These are phyloP conservation scores for Artemisia argyi DNA, from an alignment of 129 eudicot genomes.

Conservation along the genomic window DNA sequence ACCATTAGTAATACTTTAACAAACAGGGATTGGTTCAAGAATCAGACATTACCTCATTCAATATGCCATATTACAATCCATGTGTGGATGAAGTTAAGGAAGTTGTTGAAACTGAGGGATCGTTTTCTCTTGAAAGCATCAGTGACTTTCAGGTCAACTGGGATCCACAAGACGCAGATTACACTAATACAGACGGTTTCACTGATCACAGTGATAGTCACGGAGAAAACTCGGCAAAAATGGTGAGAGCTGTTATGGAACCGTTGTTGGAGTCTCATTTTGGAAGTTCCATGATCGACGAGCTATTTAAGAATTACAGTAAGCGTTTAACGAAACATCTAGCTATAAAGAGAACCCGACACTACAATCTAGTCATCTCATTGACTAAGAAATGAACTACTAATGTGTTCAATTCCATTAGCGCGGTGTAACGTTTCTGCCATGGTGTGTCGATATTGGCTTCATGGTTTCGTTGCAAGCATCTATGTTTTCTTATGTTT, in stretches of 20 bases:
- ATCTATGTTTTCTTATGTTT: neutral
- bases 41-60: conserved; percentile 34
- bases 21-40: conserved; percentile 38
- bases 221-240: conserved; percentile 17
- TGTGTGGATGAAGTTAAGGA: conserved; percentile 30
- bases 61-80: conserved; percentile 36
- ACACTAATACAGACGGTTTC: neutral
- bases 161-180: conserved; percentile 32
- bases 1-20: neutral
- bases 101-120: conserved; percentile 25
- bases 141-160: conserved; percentile 7
- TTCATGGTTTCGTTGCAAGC: too few relatives aligned
- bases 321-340: conserved; percentile 21
- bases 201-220: neutral
- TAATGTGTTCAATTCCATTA: neutral
- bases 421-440: too few relatives aligned
- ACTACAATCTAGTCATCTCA: conserved; percentile 28
- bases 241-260: conserved; percentile 29
- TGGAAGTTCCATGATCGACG: conserved; percentile 28
- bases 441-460: too few relatives aligned
- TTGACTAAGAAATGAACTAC: conserved; percentile 29
- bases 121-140: conserved; percentile 26
- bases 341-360: conserved; percentile 4
- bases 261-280: conserved; percentile 40
- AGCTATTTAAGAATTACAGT: conserved; percentile 23